These are phyloP conservation scores for Raffaelea ambrosiae DNA, from an alignment of 2,329 filamentous ascomycete genomes.

Conservation along the genomic window DNA sequence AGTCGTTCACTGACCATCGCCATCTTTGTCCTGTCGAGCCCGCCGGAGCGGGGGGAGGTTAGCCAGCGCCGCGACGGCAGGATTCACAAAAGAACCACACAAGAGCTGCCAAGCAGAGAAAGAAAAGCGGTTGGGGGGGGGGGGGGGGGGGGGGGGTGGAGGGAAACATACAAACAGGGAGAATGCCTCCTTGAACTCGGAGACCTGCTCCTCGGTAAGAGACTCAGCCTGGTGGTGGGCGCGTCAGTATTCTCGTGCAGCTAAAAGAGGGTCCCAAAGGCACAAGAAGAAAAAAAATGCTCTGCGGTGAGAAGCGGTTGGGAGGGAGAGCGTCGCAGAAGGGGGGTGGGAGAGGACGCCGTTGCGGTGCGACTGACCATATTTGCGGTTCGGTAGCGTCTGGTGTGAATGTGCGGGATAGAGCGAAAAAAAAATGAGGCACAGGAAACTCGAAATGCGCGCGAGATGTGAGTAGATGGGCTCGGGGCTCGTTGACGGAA, in stretches of 20 bases:
- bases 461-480: not conserved
- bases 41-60: not conserved
- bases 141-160: conserved; percentile 9
- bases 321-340: no score
- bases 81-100: not conserved
- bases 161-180: conserved; percentile 85
- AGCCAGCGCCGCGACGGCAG: not conserved
- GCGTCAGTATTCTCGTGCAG: conserved; percentile 1
- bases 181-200: conserved; percentile 99
- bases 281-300: not conserved
- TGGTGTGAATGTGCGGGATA: not conserved
- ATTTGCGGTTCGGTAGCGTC: not conserved
- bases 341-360: not conserved
- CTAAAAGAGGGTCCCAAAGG: not conserved
- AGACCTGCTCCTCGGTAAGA: conserved; percentile 99
- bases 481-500: not conserved
- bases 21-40: conserved; percentile 17
- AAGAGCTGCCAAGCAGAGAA: not conserved
- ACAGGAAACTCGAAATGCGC: not conserved
- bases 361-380: not conserved
- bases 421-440: not conserved
- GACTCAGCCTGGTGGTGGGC: conserved; percentile 70
- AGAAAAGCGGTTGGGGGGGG: not conserved
- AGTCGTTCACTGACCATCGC: conserved; percentile 16
- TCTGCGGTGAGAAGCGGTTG: not conserved